Conservation (phyloP, 148 eudicot species). For the Nepenthes mirabilis region DNA sequence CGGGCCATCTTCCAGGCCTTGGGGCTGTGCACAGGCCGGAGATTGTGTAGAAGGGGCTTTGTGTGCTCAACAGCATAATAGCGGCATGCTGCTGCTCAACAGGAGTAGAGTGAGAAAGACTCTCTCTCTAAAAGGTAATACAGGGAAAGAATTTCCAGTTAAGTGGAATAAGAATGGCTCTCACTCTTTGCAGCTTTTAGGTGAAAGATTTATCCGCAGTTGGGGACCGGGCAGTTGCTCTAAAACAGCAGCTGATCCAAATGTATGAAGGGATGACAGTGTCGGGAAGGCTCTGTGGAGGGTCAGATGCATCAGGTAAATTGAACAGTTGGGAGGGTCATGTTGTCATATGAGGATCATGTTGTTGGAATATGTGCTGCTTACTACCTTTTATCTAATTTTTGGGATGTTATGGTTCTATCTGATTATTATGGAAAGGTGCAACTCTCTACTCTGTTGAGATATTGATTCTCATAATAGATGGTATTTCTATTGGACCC, state of each 20-base stretch:
- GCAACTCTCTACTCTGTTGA: no score
- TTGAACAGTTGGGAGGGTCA: no score
- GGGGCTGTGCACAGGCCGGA: slow-evolving; percentile 79
- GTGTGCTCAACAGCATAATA: slow-evolving; percentile 40
- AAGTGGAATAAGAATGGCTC: slow-evolving; percentile 47
- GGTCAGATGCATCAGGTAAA: no score
- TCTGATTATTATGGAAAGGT: no score
- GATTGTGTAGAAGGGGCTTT: slow-evolving; percentile 85
- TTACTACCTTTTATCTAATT: no score
- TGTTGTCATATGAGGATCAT: no score
- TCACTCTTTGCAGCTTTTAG: slow-evolving; percentile 28
- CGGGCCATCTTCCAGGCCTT: slow-evolving; percentile 41
- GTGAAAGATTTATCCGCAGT: slow-evolving; percentile 35
- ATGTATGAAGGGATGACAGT: slow-evolving; percentile 23
- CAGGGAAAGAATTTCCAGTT: slow-evolving; percentile 47
- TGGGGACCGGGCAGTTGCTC: slow-evolving; percentile 46
- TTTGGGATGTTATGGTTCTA: no score
- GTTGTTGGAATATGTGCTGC: no score
- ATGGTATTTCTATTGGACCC: no score
- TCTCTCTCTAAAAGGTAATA: slow-evolving; percentile 36
- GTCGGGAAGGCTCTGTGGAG: no score
- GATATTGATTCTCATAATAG: no score
- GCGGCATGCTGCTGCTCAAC: slow-evolving; percentile 42
- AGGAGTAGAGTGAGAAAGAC: slow-evolving; percentile 40
- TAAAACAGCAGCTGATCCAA: slow-evolving; percentile 32